Base-by-base conservation (phyloP, 169 alveolate species). In the Plasmodium vivax region DNA sequence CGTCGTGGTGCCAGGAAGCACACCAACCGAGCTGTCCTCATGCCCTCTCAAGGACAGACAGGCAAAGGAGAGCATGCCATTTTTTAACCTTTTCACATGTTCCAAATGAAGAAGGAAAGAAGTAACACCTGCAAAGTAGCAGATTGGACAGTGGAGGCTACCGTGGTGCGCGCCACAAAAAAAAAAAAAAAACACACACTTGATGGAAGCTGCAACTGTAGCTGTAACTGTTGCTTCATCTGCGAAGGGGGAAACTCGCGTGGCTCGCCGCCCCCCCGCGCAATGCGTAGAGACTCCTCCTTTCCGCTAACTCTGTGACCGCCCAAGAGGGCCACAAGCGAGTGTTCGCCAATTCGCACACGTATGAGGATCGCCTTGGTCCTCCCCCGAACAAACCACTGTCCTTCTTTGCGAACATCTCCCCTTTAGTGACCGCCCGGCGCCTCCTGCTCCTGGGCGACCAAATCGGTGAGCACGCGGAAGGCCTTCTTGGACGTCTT, bases 401-500 rank as follows among this genome's bases (percentile, higher is more conserved):
- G 4, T 47, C 19, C 54, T 8, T 12, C 27, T 14, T 51, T 51
- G 8, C 0, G 7, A 51, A 51, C 62, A 12, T 51, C 27, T 14
- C 62, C 27, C 62, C 58, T 10, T 14, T 51, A 51, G 19, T 0
- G 8, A 32, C 34, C 51, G 36, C 30, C 68, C 27, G 1, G 16
- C 10, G 9, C 19, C 2, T 58, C 88, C 32, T 80, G 82, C 27
- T 58, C 94, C 16, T 47, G 12, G 32, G 19, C 47, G 0, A 88
- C 41, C 12, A 88, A 23, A 54, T 56, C 88, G 32, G 6, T 58
- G 34, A 88, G 23, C 36, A 45, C 45, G n/a, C 88, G 58, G n/a
- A n/a, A 88, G 8, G 83, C 72, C 36, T 80, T 79, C 51, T 88
- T 75, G 5, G 94, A 88, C 1, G 30, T 88, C 19, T 41, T 79